A percentile compares a stretch with the other conserved stretches of the same genome.
These are phyloP conservation scores for Echria macrotheca DNA, from an alignment of 495 filamentous ascomycete species.

Conservation along the genomic window DNA sequence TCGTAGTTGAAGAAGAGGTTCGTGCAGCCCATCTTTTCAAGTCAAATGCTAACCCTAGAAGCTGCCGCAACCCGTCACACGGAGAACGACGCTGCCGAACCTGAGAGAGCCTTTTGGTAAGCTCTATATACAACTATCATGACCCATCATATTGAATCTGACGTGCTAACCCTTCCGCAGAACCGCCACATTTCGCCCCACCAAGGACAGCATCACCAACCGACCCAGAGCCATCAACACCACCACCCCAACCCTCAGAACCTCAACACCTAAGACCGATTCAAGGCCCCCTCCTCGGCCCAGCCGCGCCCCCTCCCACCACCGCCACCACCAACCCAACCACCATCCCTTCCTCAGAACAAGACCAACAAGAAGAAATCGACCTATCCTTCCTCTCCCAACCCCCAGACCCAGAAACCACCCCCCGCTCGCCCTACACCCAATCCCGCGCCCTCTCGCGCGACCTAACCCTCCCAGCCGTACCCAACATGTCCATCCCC, in stretches of 20 bases:
- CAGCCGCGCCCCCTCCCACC: slow-evolving; percentile 12
- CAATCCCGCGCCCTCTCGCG: slow-evolving; percentile 60
- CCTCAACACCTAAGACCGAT: slow-evolving; percentile 2
- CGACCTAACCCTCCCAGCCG: slow-evolving; percentile 77
- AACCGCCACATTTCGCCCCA: neutral
- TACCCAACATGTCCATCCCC: slow-evolving; percentile 76
- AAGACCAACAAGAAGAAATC: slow-evolving; percentile 9
- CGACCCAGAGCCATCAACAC: neutral
- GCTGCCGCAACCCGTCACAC: too few species aligned
- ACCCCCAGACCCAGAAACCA: slow-evolving; percentile 8
- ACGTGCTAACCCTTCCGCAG: neutral
- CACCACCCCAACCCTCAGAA: neutral
- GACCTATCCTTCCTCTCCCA: slow-evolving; percentile 23
- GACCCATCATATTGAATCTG: neutral
- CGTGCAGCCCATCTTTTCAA: slow-evolving; percentile 4
- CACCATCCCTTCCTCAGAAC: too few species aligned
- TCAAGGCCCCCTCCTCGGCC: slow-evolving; percentile 29
- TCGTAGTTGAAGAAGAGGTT: slow-evolving; percentile 13
- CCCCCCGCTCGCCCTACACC: slow-evolving; percentile 65
- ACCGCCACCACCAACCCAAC: slow-evolving; percentile 5
- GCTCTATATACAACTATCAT: neutral
- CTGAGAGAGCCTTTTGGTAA: too few species aligned
- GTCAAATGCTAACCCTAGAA: neutral
- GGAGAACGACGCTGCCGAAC: too few species aligned
- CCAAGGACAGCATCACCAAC: too few species aligned